phyloP scores from a whole-genome alignment of 371 early-diverging fungal genomes.

The Haplosporangium sp. region DNA sequence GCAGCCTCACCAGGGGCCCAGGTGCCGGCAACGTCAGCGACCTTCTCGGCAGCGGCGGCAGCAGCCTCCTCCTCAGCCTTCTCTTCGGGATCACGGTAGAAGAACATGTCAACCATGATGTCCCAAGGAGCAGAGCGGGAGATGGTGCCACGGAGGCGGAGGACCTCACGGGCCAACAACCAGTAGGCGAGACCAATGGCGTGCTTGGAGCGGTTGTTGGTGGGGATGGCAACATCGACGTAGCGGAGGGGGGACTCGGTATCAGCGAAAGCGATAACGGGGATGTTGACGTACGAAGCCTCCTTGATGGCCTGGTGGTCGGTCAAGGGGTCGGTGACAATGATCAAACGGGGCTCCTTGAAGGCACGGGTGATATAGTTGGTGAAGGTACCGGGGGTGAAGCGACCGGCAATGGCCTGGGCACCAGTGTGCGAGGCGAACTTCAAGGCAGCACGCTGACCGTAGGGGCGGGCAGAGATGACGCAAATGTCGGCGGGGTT shows the following conservation, averaged over 20 bases:
- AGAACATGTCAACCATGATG: constrained; percentile 99
- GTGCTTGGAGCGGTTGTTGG: constrained; percentile 99
- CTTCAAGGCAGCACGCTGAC: constrained; percentile 99
- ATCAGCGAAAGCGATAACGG: constrained; percentile 98
- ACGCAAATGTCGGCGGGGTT: constrained; percentile 8
- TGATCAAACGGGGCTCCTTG: constrained; percentile 98
- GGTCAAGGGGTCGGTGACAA: constrained; percentile 98
- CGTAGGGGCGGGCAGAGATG: constrained; percentile 93
- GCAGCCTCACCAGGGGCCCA: constrained; percentile 56
- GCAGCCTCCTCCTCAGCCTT: constrained; percentile 86
- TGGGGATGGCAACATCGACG: constrained; percentile 99
- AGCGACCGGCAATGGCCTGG: constrained; percentile 98
- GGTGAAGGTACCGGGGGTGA: constrained; percentile 99
- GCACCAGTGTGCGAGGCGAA: constrained; percentile 98
- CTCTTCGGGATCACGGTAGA: constrained; percentile 97
- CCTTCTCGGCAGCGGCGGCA: constrained; percentile 48
- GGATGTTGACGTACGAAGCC: constrained; percentile 99
- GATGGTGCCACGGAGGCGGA: constrained; percentile 96
- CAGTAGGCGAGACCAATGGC: constrained; percentile 98
- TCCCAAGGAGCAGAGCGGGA: constrained; percentile 88
- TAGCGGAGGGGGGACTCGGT: constrained; percentile 94
- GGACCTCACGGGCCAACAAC: constrained; percentile 97
- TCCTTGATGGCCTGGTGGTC: constrained; percentile 99
- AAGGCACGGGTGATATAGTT: constrained; percentile 99
- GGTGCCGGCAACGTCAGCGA: constrained; percentile 32